These are phyloP conservation scores for Xylariales sp. DNA, from an alignment of 2,329 filamentous ascomycete genomes.

Conservation along the genomic window DNA sequence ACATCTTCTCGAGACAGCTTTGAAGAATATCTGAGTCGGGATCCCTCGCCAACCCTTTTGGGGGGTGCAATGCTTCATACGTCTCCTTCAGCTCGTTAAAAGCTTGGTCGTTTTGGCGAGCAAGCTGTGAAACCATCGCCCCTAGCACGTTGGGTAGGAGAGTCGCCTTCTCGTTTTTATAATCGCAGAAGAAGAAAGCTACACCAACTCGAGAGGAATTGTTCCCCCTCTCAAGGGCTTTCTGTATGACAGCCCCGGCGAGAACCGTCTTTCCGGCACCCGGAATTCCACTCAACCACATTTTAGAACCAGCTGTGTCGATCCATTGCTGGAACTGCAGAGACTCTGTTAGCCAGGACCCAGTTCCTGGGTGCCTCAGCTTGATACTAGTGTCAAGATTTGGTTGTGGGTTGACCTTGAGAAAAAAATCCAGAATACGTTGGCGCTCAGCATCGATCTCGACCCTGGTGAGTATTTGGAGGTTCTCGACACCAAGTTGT, in stretches of 20 bases:
- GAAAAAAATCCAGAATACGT: constrained; percentile 39
- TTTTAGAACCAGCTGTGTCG: constrained; percentile 27
- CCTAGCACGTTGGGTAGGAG: constrained; percentile 43
- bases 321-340: constrained; percentile 42
- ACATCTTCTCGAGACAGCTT: constrained; percentile 22
- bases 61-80: constrained; percentile 36
- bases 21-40: constrained; percentile 20
- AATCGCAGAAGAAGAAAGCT: constrained; percentile 51
- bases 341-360: constrained; percentile 39
- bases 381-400: constrained; percentile 40
- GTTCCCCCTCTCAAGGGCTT: constrained; percentile 27
- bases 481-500: constrained; percentile 12
- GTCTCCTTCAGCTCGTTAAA: constrained; percentile 39
- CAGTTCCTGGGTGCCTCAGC: constrained; percentile 43
- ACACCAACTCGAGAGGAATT: constrained; percentile 29
- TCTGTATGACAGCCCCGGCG: constrained; percentile 42
- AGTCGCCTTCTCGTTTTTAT: constrained; percentile 42
- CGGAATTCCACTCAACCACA: constrained; percentile 48
- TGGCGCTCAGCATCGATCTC: constrained; percentile 30
- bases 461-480: constrained; percentile 39
- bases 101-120: constrained; percentile 45
- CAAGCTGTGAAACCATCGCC: constrained; percentile 47
- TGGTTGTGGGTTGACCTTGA: constrained; percentile 43
- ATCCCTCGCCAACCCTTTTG: background rate
- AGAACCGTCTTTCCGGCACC: constrained; percentile 48